Base-by-base conservation (phyloP, 345 rosid species). In the Reutealis trisperma region DNA sequence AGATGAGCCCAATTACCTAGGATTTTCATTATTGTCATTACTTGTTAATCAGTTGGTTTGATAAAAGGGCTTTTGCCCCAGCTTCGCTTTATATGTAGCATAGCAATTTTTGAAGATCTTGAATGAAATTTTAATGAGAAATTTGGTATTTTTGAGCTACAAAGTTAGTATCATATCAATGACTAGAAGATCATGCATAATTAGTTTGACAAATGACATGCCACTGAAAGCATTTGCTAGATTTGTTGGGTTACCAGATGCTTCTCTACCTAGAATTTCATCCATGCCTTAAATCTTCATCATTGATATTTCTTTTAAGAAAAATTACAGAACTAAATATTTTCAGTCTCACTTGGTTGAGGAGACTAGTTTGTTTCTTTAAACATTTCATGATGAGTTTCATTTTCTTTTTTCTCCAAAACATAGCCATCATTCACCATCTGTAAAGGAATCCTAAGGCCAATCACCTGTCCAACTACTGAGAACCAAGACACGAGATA, bases 401-500 rank as follows among this genome's bases (percentile, higher is more conserved):
- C 59, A 18, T 15, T 15, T 22, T 5, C 2, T 13, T 6, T 16
- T 74, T 27, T 61, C 45, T 41, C 25, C 58, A 49, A 63, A 49
- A 25, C 61, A 64, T 52, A 21, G 24, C 25, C 37, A 34, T 81
- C 69, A 42, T 60, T 66, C 77, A 85, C 74, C 88, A 89, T 88
- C 67, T 84, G 86, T 21, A 64, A 57, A 59, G 96, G 93, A 55
- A 83, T 74, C 30, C 59, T 81, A 71, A 95, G 88, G 80, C 94
- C 98, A 80, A 95, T 80, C 22, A 90, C 85, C 81, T 89, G 96
- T 2, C 96, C 99, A 55, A 89, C 98, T 57, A 92, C 96, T 0
- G 99, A 93, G 81, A 92, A 87, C 98, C 96, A 95, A 32, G 99
- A 89, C 10, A 88, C 83, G 18, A 95, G 76, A 75, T 93, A 95